Conservation (phyloP, 2,329 filamentous ascomycete genomes). For the Sclerotinia glacialis region DNA sequence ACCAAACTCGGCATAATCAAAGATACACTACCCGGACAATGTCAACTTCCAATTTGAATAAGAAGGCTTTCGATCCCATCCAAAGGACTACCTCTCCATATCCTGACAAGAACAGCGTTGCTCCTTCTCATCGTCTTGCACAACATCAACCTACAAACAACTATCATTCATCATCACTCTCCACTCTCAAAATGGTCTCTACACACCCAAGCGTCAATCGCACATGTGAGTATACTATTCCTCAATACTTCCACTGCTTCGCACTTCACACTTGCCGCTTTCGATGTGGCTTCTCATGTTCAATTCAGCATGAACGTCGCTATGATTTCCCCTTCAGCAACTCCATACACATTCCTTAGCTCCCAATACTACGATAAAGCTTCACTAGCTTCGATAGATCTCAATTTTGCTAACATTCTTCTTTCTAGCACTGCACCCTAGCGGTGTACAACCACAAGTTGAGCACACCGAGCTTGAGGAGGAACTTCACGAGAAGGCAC, state of each 20-base stretch:
- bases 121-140: conserved; percentile 32
- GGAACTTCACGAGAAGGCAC: conserved; percentile 93
- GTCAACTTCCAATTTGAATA: conserved; percentile 19
- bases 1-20: conserved; percentile 20
- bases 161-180: conserved; percentile 35
- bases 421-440: conserved; percentile 32
- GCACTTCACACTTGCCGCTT: neutral
- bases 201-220: conserved; percentile 48
- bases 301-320: neutral
- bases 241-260: neutral
- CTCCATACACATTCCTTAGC: neutral
- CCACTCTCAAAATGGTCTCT: conserved; percentile 32
- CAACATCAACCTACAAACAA: conserved; percentile 31
- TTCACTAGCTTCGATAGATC: conserved; percentile 42
- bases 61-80: conserved; percentile 31
- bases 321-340: neutral
- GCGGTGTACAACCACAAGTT: conserved; percentile 45
- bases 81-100: conserved; percentile 36
- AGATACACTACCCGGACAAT: conserved; percentile 16
- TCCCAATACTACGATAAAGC: conserved; percentile 42
- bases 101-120: conserved; percentile 33
- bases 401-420: neutral
- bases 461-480: conserved; percentile 98
- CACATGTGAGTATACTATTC: conserved; percentile 47
- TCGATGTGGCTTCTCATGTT: neutral